Percentiles rank a stretch among this genome's conserved stretches.
phyloP scores from a whole-genome alignment of 148 eudicot genomes.

The Linanthus parryae region DNA sequence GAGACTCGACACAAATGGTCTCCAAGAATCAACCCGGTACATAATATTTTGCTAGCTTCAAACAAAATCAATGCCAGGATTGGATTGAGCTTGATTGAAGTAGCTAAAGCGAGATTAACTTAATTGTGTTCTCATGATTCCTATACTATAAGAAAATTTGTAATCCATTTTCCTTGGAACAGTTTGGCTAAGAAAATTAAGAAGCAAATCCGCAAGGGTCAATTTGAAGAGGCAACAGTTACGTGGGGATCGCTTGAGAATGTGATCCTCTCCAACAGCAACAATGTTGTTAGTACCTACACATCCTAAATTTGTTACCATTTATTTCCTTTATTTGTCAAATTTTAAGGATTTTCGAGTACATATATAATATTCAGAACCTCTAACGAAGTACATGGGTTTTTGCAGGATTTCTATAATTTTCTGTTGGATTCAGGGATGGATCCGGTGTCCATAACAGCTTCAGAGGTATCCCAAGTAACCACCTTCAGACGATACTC shows the following conservation, averaged over 20 bases:
- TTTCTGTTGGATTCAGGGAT: conserved; percentile 50
- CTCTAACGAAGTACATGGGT: no score
- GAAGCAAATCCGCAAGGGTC: conserved; percentile 43
- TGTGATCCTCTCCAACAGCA: conserved; percentile 32
- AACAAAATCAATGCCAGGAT: no score
- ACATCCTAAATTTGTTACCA: neutral
- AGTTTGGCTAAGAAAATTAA: conserved; percentile 56
- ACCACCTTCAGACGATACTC: conserved; percentile 42
- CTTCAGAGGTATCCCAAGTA: conserved; percentile 24
- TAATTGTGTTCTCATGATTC: no score
- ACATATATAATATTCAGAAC: no score
- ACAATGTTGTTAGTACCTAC: conserved; percentile 40
- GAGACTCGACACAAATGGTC: conserved; percentile 63
- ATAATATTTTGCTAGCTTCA: conserved; percentile 3
- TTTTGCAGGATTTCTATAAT: conserved; percentile 76
- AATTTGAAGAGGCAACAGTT: conserved; percentile 47
- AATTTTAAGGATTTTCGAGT: neutral
- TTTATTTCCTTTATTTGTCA: neutral
- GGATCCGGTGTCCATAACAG: conserved; percentile 41
- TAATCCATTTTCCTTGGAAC: no score
- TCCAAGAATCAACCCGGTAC: conserved; percentile 49
- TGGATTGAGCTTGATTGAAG: no score
- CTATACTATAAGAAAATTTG: no score
- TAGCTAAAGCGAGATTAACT: no score
- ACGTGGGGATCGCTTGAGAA: conserved; percentile 54